These are phyloP conservation scores for Casuarina cunninghamiana DNA, from an alignment of 306 rosid species.

Conservation along the genomic window DNA sequence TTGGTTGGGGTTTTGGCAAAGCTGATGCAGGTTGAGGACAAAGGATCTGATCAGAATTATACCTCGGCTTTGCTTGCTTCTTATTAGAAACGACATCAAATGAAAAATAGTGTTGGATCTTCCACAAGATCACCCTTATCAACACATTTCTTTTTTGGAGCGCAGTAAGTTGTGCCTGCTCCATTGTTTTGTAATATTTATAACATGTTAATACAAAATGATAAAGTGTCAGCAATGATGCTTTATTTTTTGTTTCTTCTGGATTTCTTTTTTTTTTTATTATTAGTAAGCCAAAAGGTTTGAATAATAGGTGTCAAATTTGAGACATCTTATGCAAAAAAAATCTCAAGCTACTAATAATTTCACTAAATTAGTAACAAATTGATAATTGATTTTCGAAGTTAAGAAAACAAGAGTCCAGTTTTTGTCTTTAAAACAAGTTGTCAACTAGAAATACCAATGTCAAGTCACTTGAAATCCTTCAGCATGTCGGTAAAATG, in stretches of 20 bases:
- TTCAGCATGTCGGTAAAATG: no score
- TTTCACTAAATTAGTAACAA: no score
- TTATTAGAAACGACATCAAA: background rate
- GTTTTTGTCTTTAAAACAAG: no score
- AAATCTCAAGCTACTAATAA: no score
- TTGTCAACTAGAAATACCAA: no score
- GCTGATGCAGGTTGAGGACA: constrained; percentile 46
- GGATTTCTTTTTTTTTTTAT: background rate
- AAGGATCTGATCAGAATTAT: constrained; percentile 32
- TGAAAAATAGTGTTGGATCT: constrained; percentile 5
- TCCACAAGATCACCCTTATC: background rate
- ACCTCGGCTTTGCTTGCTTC: constrained; percentile 15
- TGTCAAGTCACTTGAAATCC: no score
- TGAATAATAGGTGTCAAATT: no score
- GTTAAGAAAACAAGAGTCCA: no score
- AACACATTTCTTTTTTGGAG: constrained; percentile 9
- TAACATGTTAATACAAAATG: constrained; percentile 18
- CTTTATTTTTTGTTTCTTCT: background rate
- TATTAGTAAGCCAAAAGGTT: no score
- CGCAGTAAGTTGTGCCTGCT: constrained; percentile 31
- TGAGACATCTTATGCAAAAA: no score
- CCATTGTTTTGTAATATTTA: constrained; percentile 26
- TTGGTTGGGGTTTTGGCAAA: constrained; percentile 85
- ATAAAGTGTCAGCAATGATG: background rate
- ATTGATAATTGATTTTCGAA: no score